Conservation (phyloP, 2,329 filamentous ascomycete species). For the Chaetomium olivaceum region DNA sequence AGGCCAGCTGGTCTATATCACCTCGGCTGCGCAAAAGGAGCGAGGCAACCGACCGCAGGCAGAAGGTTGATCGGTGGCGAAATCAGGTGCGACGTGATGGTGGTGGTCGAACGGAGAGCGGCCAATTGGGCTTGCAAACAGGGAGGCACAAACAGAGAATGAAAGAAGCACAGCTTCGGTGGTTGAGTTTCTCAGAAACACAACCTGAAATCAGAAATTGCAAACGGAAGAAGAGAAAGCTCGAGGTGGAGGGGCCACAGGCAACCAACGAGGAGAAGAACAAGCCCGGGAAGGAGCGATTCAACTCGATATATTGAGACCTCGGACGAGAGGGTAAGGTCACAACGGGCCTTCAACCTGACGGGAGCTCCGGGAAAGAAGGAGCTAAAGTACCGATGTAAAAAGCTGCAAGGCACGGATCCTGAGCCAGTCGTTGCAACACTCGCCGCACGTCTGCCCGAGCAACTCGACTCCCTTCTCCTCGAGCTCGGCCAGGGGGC, state of each 20-base stretch:
- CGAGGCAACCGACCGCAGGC: conserved; percentile 11
- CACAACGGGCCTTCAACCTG: background rate
- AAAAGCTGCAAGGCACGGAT: background rate
- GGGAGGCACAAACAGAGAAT: conserved; percentile 23
- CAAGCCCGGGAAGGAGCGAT: background rate
- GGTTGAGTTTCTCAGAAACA: background rate
- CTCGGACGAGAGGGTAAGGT: too few species aligned
- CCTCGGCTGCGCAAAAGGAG: conserved; percentile 1
- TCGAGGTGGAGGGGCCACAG: background rate
- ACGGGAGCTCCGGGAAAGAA: background rate
- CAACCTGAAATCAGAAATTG: background rate
- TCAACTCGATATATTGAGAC: background rate
- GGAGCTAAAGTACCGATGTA: background rate
- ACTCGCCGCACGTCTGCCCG: background rate
- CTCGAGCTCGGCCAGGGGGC: background rate
- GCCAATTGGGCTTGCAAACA: conserved; percentile 22
- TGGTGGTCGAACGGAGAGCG: conserved; percentile 16
- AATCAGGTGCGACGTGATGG: conserved; percentile 14
- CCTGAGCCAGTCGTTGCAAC: conserved; percentile 4
- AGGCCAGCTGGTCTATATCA: conserved; percentile 6
- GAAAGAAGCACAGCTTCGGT: conserved; percentile 31
- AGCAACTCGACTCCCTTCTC: background rate
- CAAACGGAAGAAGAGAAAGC: conserved; percentile 13
- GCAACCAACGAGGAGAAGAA: background rate
- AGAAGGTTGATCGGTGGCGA: conserved; percentile 15